phyloP scores from a whole-genome alignment of 2,329 filamentous ascomycete genomes.

The Penicillium verrucosum region DNA sequence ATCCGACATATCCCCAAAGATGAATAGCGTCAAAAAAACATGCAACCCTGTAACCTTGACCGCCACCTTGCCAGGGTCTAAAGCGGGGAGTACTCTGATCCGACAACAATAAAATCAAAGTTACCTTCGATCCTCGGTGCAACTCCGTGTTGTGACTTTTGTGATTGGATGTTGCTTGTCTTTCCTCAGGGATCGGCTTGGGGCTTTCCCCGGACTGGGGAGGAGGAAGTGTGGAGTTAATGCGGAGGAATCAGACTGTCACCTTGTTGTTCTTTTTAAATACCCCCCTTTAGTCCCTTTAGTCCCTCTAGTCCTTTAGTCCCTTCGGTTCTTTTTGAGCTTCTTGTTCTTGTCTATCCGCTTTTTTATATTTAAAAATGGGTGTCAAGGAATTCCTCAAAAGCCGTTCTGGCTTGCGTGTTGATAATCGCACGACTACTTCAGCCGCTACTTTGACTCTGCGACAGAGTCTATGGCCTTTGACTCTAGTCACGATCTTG shows the following conservation, averaged over 20 bases:
- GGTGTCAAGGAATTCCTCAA: conserved; percentile 29
- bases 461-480: conserved; percentile 44
- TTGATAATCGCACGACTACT: conserved; percentile 38
- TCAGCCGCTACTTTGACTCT: conserved; percentile 44
- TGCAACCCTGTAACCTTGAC: conserved; percentile 1
- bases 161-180: not conserved
- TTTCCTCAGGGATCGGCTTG: conserved; percentile 6
- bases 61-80: not conserved
- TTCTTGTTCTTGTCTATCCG: not conserved
- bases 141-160: not conserved
- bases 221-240: conserved; percentile 4
- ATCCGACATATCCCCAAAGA: not conserved
- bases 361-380: conserved; percentile 19
- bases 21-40: not conserved
- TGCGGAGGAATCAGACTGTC: conserved; percentile 6
- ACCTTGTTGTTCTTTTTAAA: conserved; percentile 3
- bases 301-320: not conserved
- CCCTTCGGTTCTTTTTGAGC: not conserved
- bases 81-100: not conserved
- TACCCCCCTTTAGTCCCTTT: not conserved
- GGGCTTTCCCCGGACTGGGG: conserved; percentile 7
- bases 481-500: conserved; percentile 47
- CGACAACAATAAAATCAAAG: not conserved
- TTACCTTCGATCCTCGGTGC: not conserved
- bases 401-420: conserved; percentile 31